Conservation (phyloP, 2,329 filamentous ascomycete species). For the Ophiosphaerella herpotricha region DNA sequence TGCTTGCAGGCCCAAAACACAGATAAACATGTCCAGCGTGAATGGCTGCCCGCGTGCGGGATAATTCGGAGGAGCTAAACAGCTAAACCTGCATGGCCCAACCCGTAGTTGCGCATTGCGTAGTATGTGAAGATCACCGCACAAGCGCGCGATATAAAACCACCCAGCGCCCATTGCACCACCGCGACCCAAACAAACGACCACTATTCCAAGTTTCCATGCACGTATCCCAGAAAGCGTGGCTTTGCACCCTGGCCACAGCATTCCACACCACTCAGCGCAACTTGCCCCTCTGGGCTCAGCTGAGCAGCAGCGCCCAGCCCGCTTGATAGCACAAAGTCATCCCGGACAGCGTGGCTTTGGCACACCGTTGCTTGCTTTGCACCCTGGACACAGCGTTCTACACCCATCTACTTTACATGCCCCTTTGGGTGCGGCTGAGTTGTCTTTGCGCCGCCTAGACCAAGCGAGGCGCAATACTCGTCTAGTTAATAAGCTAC, state of each 20-base stretch:
- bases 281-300: too few relatives aligned
- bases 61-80: not conserved
- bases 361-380: not conserved
- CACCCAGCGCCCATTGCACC: not conserved
- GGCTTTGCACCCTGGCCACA: too few relatives aligned
- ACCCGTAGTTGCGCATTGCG: not conserved
- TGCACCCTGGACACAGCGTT: constrained; percentile 1
- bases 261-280: too few relatives aligned
- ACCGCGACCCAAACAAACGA: too few relatives aligned
- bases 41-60: constrained; percentile 3
- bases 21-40: constrained; percentile 1
- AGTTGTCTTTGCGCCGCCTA: not conserved
- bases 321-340: not conserved
- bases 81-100: not conserved
- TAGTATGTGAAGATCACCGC: not conserved
- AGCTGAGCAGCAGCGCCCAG: too few relatives aligned
- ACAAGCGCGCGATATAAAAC: not conserved
- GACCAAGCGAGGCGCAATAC: not conserved
- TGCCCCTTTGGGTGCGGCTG: constrained; percentile 6
- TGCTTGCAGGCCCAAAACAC: not conserved
- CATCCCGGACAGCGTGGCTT: not conserved
- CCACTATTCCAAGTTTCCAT: too few relatives aligned
- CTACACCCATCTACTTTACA: constrained; percentile 1
- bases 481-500: not conserved
- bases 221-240: too few relatives aligned